These are phyloP conservation scores for Colletotrichum cereale DNA, from an alignment of 2,329 filamentous ascomycete species.

Conservation along the genomic window DNA sequence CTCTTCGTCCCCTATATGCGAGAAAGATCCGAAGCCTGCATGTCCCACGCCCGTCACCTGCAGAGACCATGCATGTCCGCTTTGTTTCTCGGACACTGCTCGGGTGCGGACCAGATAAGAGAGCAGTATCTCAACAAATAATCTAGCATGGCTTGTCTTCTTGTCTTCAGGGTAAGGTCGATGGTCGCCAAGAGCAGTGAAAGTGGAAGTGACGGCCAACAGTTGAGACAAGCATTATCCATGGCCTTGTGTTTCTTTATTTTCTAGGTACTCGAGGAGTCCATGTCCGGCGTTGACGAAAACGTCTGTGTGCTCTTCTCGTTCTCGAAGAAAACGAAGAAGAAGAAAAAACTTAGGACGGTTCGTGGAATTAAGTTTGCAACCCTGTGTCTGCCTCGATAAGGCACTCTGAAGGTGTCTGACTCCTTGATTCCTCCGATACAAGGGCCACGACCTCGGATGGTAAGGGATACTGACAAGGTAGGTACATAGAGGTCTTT, in stretches of 20 bases:
- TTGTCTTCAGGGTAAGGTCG: not conserved
- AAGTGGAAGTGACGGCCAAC: not conserved
- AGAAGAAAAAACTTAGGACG: no score
- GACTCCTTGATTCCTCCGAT: not conserved
- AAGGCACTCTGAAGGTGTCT: constrained; percentile 1
- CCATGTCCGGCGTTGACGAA: not conserved
- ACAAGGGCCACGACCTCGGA: not conserved
- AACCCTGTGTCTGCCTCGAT: constrained; percentile 15
- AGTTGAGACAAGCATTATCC: not conserved
- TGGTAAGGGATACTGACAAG: not conserved
- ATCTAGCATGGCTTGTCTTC: not conserved
- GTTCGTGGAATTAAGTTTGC: constrained; percentile 27
- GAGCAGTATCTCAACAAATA: not conserved
- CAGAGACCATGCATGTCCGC: not conserved
- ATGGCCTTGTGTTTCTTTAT: not conserved
- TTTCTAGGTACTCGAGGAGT: not conserved
- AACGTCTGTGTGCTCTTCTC: constrained; percentile 19
- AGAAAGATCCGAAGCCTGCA: not conserved
- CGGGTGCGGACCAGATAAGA: constrained; percentile 1
- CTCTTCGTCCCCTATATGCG: not conserved
- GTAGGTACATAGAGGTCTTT: not conserved
- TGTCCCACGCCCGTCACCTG: not conserved
- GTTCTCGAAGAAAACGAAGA: constrained; percentile 1
- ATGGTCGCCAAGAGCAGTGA: not conserved
- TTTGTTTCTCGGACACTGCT: not conserved